phyloP scores from a whole-genome alignment of 306 rosid genomes.

The Prunus kanzakura region DNA sequence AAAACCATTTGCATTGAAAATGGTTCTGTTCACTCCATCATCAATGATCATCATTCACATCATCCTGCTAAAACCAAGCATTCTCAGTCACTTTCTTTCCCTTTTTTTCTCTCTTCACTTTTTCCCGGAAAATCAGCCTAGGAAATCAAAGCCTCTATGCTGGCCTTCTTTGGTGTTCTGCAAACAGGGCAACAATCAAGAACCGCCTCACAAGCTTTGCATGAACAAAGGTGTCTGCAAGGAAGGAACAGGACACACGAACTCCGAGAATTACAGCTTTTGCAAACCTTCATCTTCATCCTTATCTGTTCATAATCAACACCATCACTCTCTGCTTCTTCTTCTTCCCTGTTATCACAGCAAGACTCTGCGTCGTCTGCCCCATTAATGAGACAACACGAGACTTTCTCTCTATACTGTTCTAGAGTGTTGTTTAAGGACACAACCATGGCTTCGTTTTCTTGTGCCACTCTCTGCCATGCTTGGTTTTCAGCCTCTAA shows the following conservation, averaged over 20 bases:
- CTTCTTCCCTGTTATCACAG: constrained; percentile 29
- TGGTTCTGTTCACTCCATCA: constrained; percentile 18
- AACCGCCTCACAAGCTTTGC: constrained; percentile 58
- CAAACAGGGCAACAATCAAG: constrained; percentile 77
- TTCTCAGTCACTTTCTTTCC: not conserved
- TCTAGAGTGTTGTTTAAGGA: constrained; percentile 48
- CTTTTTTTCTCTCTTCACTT: not conserved
- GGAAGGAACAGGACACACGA: constrained; percentile 66
- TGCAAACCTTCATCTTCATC: constrained; percentile 40
- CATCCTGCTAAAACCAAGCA: not conserved
- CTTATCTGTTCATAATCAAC: constrained; percentile 11
- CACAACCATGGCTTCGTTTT: constrained; percentile 53
- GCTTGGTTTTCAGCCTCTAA: constrained; percentile 60
- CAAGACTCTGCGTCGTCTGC: constrained; percentile 60
- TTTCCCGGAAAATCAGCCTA: constrained; percentile 45
- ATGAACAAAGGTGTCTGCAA: constrained; percentile 79
- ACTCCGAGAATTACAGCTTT: constrained; percentile 39
- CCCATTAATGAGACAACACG: constrained; percentile 16
- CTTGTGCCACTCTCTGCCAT: constrained; percentile 55
- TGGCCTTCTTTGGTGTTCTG: constrained; percentile 51
- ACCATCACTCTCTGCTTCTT: constrained; percentile 11
- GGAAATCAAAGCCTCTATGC: constrained; percentile 61
- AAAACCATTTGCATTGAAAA: constrained; percentile 1
- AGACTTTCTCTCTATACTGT: constrained; percentile 43
- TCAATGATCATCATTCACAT: not conserved